phyloP scores from a whole-genome alignment of 768 basidiomycete species.

The Suillus weaverae region DNA sequence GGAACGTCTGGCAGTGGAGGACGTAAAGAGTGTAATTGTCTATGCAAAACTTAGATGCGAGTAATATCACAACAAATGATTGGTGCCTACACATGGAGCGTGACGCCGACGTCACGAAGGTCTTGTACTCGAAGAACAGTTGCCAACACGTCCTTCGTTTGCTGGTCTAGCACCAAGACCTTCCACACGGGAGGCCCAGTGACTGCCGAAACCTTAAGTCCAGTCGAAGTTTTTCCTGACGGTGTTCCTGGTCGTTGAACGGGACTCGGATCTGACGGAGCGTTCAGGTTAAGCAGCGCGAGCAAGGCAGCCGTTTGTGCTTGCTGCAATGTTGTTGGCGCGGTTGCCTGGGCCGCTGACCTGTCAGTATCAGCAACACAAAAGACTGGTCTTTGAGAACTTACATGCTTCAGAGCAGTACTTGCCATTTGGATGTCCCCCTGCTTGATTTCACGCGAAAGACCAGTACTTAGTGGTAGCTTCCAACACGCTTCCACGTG shows the following conservation, averaged over 20 bases:
- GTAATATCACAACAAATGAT: conserved; percentile 6
- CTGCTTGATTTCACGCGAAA: conserved; percentile 5
- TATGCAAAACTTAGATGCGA: conserved; percentile 31
- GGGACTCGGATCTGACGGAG: conserved; percentile 9
- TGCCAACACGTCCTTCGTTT: conserved; percentile 94
- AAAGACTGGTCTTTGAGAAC: conserved; percentile 9
- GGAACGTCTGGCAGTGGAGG: conserved; percentile 94
- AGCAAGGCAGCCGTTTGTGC: conserved; percentile 86
- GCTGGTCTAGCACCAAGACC: conserved; percentile 90
- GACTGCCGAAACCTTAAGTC: conserved; percentile 51
- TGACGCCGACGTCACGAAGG: conserved; percentile 94
- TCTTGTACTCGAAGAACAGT: conserved; percentile 96
- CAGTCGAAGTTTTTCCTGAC: conserved; percentile 40
- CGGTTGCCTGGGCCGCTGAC: conserved; percentile 33
- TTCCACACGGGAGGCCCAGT: conserved; percentile 91
- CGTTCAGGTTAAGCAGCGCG: conserved; percentile 82
- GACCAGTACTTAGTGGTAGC: not conserved
- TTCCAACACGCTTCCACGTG: conserved; percentile 8
- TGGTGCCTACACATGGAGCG: conserved; percentile 86
- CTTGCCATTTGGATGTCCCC: conserved; percentile 39
- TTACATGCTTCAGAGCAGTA: conserved; percentile 44
- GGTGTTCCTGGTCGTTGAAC: conserved; percentile 18
- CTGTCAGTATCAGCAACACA: conserved; percentile 27
- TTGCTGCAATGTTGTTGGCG: conserved; percentile 74
- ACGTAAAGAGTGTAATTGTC: conserved; percentile 87